Base-by-base conservation (phyloP, 192 early-diverging fungal species). In the Coemansia sp. region DNA sequence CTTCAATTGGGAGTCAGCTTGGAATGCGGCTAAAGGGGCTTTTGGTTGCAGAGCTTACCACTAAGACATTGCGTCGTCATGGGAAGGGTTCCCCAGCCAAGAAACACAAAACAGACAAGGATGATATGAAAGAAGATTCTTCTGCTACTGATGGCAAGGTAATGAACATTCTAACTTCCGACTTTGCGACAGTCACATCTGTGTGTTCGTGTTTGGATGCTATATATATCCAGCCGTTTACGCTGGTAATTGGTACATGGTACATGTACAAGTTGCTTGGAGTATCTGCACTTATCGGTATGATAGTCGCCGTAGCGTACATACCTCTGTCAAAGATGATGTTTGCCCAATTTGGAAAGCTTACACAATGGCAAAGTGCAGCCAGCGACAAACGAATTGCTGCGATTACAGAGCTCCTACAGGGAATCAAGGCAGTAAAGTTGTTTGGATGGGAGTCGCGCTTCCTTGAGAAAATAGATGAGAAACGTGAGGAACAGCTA, bases 361-460 rank as follows among this genome's bases (percentile, higher is more conserved):
- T 87, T 71, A 26, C 23, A 0, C 14, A 53, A 63, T 7, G 23
- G 56, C 3, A 62, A 10, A 5, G 34, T 52, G 18, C 52, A 33
- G 34, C 39, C 36, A 78, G 82, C 39, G 94, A 95, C 68, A 86
- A 88, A 46, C 84, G 94, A 12, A 75, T 95, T 26, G 84, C 86
- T 35, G 71, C 84, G 34, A 87, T 92, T 39, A 95, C 91, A 56
- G 93, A 96, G 74, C 78, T 92, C 24, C 68, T 94, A 14, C 85
- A 92, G 73, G 94, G 92, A 39, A 95, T 97, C 43, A 86, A 92
- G 23, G 89, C 94, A 39, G 88, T 97, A 55, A 97, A 97, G 65
- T 85, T 95, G 65, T 91, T 90, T 77, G 89, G 87, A 18, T 92
- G 91, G 91, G 90, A 90, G 68, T 52, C 76, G 15, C 79, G 81